Base-by-base conservation (phyloP, 306 rosid genomes). In the Cicer chorassanicum region DNA sequence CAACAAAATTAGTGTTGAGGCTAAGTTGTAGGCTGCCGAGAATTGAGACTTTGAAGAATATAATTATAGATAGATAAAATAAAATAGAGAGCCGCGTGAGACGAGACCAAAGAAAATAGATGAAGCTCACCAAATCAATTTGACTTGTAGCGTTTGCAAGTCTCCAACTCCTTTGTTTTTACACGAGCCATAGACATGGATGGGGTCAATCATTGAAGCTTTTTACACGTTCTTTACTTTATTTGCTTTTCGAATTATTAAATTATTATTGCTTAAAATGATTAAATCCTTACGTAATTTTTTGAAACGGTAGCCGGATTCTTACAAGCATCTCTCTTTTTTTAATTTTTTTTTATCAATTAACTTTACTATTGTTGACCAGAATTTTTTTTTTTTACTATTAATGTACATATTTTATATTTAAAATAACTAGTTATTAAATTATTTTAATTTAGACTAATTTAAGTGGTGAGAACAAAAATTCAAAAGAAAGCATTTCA, bases 11-110 rank as follows among this genome's bases (percentile, higher is more conserved):
- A 24, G 80, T 1, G 42, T n/a, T 9, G 59, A 16, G 40, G 15
- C 24, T 1, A 6, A 12, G 62, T 61, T 38, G 51, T 13, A 11
- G 62, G 1, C 0, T 12, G 88, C 87, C 59, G 85, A 12, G 77
- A 76, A 6, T 9, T 64, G 81, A 70, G 85, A 76, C 75, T 56
- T 24, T 0, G 0, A 16, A 19, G 78, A 70, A 8, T 8, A 19
- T 46, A 44, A 42, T n/a, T n/a, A 21, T 19, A 66, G 24, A 19
- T 6, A 8, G 80, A 13, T 16, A 29, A 29, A 29, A 29, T 29
- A 29, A 29, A 29, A 57, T 8, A 12, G 10, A 24, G 24, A 34
- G 16, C 54, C 82, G 84, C 85, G 84, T 76, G 21, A 76, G 78
- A 39, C 0, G 21, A 8, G 24, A 13, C 13, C 18, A n/a, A 54